These are phyloP conservation scores for Astrocystis sublimbata DNA, from an alignment of 495 filamentous ascomycete species.

Conservation along the genomic window DNA sequence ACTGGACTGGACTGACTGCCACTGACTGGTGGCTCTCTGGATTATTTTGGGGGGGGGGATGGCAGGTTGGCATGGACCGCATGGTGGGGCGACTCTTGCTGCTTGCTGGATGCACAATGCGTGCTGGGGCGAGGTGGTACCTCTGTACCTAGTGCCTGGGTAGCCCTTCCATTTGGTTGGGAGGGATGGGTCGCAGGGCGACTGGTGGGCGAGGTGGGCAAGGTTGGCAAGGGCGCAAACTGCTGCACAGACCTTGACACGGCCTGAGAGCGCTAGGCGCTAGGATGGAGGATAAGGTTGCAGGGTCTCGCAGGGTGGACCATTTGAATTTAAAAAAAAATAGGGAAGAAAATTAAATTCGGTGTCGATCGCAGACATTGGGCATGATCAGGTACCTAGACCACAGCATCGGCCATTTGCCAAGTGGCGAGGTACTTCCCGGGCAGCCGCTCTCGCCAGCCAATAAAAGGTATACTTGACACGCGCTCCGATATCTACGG, in stretches of 20 bases:
- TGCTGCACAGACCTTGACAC: slow-evolving; percentile 10
- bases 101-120: too few relatives aligned
- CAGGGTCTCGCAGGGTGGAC: too few relatives aligned
- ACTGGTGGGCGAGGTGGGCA: slow-evolving; percentile 14
- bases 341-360: slow-evolving; percentile 7
- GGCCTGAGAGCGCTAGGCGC: slow-evolving; percentile 4
- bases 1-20: too few relatives aligned
- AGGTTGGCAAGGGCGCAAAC: slow-evolving; percentile 6
- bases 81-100: not conserved
- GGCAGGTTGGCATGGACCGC: not conserved
- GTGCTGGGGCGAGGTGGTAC: not conserved
- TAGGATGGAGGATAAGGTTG: slow-evolving; percentile 2
- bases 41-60: not conserved
- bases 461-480: too few relatives aligned
- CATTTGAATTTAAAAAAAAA: too few relatives aligned
- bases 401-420: too few relatives aligned
- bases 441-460: too few relatives aligned
- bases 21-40: slow-evolving; percentile 1
- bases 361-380: slow-evolving; percentile 12
- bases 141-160: not conserved
- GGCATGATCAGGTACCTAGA: slow-evolving; percentile 1
- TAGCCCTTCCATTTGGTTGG: too few relatives aligned
- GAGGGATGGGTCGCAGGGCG: slow-evolving; percentile 15
- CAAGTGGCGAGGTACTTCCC: too few relatives aligned
- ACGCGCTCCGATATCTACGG: too few relatives aligned